Evolutionary conservation across 148 eudicot species (phyloP).

Genomic region (Cornus suecica): DNA sequence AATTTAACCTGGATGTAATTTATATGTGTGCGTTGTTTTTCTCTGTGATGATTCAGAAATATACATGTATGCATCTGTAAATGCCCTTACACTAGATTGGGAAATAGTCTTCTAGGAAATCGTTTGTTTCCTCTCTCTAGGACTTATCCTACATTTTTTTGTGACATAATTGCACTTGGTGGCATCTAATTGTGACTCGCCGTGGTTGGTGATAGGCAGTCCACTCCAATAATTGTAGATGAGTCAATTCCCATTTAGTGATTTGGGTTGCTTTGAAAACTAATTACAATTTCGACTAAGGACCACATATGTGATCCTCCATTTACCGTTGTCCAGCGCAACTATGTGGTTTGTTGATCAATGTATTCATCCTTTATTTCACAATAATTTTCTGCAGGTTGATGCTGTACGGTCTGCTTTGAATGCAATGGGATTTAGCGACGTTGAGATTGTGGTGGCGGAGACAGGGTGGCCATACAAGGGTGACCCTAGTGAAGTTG

Average conservation of each 20-base stretch:
- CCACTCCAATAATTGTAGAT: slow-evolving; percentile 8
- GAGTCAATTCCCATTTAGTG: not conserved
- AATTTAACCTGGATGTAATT: too few species aligned
- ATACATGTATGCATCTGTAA: too few species aligned
- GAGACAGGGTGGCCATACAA: slow-evolving; percentile 95
- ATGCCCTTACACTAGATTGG: too few species aligned
- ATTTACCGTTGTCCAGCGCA: not conserved
- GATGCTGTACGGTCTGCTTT: slow-evolving; percentile 81
- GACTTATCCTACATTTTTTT: too few species aligned
- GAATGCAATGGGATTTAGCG: slow-evolving; percentile 64
- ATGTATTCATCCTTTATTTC: not conserved
- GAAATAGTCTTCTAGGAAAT: too few species aligned
- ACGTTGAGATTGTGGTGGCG: slow-evolving; percentile 76
- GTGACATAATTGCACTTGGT: too few species aligned
- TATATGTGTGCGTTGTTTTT: too few species aligned
- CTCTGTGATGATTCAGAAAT: too few species aligned
- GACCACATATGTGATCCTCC: not conserved
- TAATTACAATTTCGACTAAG: not conserved
- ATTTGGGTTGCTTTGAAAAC: too few species aligned
- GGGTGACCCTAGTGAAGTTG: slow-evolving; percentile 78
- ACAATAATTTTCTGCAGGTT: slow-evolving; percentile 38
- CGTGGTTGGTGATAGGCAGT: slow-evolving; percentile 14
- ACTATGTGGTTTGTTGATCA: not conserved
- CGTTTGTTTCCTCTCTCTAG: too few species aligned
- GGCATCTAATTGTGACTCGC: not conserved